phyloP scores from a whole-genome alignment of 2,329 filamentous ascomycete genomes.

The Scedosporium minutisporum region DNA sequence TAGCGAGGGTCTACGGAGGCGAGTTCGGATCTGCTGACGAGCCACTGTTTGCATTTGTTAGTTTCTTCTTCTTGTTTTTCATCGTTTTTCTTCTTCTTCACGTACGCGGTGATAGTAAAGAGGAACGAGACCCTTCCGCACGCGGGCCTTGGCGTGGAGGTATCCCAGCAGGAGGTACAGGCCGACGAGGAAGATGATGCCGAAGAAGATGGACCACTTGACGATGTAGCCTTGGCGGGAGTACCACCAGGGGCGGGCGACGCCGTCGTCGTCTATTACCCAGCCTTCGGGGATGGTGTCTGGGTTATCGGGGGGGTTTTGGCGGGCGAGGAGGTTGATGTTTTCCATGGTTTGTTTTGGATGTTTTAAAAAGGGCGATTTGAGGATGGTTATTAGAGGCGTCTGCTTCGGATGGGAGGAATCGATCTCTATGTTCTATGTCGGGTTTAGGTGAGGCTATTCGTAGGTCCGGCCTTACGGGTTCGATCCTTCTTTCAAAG shows the following conservation, averaged over 20 bases:
- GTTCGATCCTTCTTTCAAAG: too few relatives aligned
- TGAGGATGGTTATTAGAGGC: not conserved
- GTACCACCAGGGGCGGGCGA: conserved; percentile 18
- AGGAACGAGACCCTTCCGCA: conserved; percentile 56
- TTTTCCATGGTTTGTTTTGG: not conserved
- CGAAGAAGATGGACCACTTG: conserved; percentile 62
- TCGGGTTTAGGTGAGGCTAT: too few relatives aligned
- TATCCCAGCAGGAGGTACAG: conserved; percentile 59
- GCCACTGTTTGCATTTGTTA: conserved; percentile 28
- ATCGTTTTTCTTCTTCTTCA: not conserved
- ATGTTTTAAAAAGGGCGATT: not conserved
- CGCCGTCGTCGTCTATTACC: conserved; percentile 15
- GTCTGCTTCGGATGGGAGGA: not conserved
- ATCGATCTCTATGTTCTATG: too few relatives aligned
- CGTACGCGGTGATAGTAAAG: conserved; percentile 61
- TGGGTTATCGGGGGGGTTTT: not conserved
- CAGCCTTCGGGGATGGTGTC: conserved; percentile 14
- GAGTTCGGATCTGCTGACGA: conserved; percentile 37
- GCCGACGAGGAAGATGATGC: conserved; percentile 47
- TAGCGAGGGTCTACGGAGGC: conserved; percentile 40
- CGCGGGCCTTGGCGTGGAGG: conserved; percentile 56
- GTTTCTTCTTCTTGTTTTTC: not conserved
- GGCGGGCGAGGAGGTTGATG: not conserved
- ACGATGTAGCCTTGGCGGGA: conserved; percentile 42
- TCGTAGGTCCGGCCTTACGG: too few relatives aligned